Evolutionary conservation across 2,329 filamentous ascomycete genomes (phyloP), one percentile per base, ranked within the genome.

Genomic region (Xylogone sp.): DNA sequence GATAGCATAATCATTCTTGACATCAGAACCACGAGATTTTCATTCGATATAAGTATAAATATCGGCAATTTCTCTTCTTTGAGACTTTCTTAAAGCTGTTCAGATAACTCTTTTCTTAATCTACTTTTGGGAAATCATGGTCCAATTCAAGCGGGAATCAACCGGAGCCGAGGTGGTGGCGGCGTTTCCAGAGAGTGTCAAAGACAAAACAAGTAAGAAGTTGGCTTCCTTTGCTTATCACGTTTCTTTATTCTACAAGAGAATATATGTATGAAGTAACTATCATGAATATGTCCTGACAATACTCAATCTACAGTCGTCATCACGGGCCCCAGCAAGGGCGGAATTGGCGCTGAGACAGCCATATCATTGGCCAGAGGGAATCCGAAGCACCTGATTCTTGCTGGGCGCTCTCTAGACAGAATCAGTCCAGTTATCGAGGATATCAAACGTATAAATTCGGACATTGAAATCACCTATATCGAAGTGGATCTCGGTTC

Each of bases 401-500:
- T 54, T 34, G 50, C 52, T 39, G 59, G 55, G 13, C 57, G 59
- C 18, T 50, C 52, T 18, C 19, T 54, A 16, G 13, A 49, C 3
- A 62, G 59, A 31, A 54, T 63, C 45, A 50, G 55, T 43, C 58
- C 59, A 8, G 42, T 53, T n/a, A 56, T 61, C 34, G 48, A 56
- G 24, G 21, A 20, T 21, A 60, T 63, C 22, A 8, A 46, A 7
- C 19, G 44, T 8, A 49, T 55, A 16, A 42, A 53, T 29, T 45
- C 58, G 3, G 42, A 53, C 19, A 56, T 53, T 13, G 45, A 42
- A 6, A 29, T 52, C 24, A 50, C 20, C 22, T 56, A 56, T 19
- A 20, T 60, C 9, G 31, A 51, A n/a, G 48, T 63, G 48, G 73
- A 78, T 56, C 69, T 80, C 20, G 50, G 65, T 2, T 74, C 69